phyloP scores from a whole-genome alignment of 164 flowering plant species.

The Berberis vulgaris region DNA sequence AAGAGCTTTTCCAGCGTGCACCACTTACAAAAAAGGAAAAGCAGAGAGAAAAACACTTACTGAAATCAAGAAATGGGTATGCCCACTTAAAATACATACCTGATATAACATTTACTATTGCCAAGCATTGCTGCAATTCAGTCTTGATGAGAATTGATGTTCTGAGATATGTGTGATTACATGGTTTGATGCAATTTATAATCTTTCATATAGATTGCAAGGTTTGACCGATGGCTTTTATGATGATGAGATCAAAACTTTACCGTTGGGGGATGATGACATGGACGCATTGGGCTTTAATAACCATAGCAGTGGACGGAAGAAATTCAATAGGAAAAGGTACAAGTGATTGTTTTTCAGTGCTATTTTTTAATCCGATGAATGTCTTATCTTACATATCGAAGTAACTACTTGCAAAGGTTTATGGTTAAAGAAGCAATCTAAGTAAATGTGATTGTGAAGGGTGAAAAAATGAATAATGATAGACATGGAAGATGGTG shows the following conservation, averaged over 20 bases:
- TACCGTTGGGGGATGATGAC: slow-evolving; percentile 41
- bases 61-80: slow-evolving; percentile 78
- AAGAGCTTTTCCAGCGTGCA: slow-evolving; percentile 76
- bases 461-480: too few relatives aligned
- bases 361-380: neutral
- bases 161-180: too few relatives aligned
- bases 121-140: too few relatives aligned
- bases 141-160: too few relatives aligned
- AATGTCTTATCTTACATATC: too few relatives aligned
- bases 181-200: too few relatives aligned
- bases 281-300: slow-evolving; percentile 15
- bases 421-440: too few relatives aligned
- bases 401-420: too few relatives aligned
- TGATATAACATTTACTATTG: too few relatives aligned
- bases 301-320: slow-evolving; percentile 22
- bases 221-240: slow-evolving; percentile 61
- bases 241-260: slow-evolving; percentile 55
- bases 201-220: slow-evolving; percentile 35
- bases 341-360: slow-evolving; percentile 11
- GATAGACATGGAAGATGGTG: too few relatives aligned
- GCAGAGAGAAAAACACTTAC: slow-evolving; percentile 54
- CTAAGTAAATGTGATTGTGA: too few relatives aligned
- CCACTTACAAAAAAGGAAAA: slow-evolving; percentile 68
- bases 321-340: slow-evolving; percentile 58
- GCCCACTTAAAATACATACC: neutral